Percentiles rank a stretch among this genome's conserved stretches.
Evolutionary conservation across 768 basidiomycete genomes (phyloP).

Genomic region (Leucosporidium creatinivorum): DNA sequence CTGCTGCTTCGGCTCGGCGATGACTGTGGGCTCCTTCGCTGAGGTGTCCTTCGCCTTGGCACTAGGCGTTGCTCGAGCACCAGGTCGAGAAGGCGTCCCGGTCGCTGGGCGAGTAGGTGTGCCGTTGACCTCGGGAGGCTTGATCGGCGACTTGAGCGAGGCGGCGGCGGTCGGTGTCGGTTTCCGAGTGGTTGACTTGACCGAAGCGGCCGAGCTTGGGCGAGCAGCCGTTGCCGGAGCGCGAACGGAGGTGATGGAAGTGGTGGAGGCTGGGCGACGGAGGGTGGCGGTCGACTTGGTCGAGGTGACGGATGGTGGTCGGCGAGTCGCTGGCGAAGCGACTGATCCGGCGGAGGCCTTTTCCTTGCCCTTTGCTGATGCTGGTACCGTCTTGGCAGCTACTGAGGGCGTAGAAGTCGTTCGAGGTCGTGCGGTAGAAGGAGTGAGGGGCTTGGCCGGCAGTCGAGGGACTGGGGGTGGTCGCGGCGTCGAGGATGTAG

Average conservation of each 20-base stretch:
- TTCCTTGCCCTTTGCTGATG: conserved; percentile 1
- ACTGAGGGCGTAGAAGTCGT: not conserved
- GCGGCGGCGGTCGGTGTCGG: conserved; percentile 1
- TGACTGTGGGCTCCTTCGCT: not conserved
- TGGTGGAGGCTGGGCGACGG: not conserved
- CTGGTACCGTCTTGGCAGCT: not conserved
- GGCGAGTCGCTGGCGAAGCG: not conserved
- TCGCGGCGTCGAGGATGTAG: not conserved
- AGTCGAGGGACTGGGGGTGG: not conserved
- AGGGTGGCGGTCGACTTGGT: conserved; percentile 19
- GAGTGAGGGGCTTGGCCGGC: not conserved
- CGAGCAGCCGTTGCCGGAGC: conserved; percentile 40
- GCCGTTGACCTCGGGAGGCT: not conserved
- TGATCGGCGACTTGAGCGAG: not conserved
- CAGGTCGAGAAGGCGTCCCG: not conserved
- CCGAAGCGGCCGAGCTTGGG: conserved; percentile 46
- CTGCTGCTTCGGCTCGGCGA: not conserved
- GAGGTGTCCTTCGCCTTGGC: not conserved
- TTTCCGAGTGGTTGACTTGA: conserved; percentile 44
- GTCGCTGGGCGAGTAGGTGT: too few relatives aligned
- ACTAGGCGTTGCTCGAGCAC: not conserved
- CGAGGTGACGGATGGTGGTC: conserved; percentile 20
- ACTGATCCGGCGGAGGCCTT: not conserved
- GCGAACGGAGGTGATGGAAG: not conserved
- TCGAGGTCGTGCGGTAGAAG: not conserved